Evolutionary conservation across 139 green algal genomes (phyloP).

Genomic region (Closterium sp.): DNA sequence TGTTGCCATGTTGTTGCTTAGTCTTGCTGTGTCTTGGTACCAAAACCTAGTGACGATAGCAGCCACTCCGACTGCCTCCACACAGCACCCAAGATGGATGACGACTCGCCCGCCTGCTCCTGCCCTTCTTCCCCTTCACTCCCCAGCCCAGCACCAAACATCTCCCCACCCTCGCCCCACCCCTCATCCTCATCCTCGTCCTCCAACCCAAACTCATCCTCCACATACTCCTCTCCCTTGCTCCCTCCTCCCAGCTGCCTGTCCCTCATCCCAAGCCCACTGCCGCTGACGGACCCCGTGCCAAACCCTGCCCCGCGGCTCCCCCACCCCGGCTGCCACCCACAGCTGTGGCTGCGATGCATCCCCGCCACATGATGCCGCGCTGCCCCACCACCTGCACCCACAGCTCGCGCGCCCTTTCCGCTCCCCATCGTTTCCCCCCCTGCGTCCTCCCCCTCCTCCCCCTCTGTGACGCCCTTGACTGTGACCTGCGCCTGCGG

Average conservation of each 20-base stretch:
- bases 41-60: neutral
- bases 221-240: neutral
- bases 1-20: neutral
- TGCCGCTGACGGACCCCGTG: neutral
- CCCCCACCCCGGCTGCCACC: neutral
- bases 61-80: neutral
- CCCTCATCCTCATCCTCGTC: neutral
- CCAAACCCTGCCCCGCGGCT: neutral
- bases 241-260: neutral
- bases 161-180: neutral
- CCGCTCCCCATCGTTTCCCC: neutral
- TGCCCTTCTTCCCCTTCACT: neutral
- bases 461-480: neutral
- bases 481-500: neutral
- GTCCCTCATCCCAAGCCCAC: neutral
- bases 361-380: neutral
- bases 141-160: neutral
- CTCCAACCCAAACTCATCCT: neutral
- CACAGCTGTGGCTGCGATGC: neutral
- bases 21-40: neutral
- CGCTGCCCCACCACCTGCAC: neutral
- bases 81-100: neutral
- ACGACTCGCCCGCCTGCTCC: neutral
- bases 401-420: neutral
- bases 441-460: neutral